Evolutionary conservation across 306 rosid genomes (phyloP).

Genomic region (Myrica gale): DNA sequence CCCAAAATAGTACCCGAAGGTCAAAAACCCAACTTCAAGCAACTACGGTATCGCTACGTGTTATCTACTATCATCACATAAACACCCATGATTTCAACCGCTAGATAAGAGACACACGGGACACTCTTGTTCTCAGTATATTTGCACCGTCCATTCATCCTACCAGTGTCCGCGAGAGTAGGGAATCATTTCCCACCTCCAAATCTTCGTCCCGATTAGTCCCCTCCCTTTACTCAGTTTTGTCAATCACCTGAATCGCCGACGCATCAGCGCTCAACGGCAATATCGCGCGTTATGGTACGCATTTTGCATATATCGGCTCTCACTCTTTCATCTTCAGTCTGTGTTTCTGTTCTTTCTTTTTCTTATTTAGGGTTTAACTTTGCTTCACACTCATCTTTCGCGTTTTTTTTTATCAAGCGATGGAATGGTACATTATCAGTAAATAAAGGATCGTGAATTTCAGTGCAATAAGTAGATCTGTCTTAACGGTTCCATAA

Average conservation of each 20-base stretch:
- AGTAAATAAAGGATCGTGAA: background rate
- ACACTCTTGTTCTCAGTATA: no score
- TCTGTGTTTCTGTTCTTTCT: no score
- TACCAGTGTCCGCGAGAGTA: slow-evolving; percentile 4
- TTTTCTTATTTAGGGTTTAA: slow-evolving; percentile 14
- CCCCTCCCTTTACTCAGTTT: background rate
- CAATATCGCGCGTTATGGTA: slow-evolving; percentile 37
- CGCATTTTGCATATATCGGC: slow-evolving; percentile 4
- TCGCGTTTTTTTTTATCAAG: background rate
- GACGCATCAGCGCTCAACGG: slow-evolving; percentile 26
- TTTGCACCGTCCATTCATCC: background rate
- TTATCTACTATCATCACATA: slow-evolving; percentile 7
- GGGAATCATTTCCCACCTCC: slow-evolving; percentile 10
- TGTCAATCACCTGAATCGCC: slow-evolving; percentile 22
- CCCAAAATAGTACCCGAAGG: no score
- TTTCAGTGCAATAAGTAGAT: slow-evolving; percentile 5
- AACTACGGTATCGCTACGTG: slow-evolving; percentile 23
- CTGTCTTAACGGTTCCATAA: background rate
- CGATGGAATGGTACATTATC: background rate
- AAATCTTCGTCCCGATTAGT: background rate
- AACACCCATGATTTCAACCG: slow-evolving; percentile 1
- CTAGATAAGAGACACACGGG: no score
- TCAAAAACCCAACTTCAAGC: no score
- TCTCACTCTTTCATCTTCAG: background rate
- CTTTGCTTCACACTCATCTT: background rate